Evolutionary conservation across 164 flowering plant species (phyloP), one percentile per base, ranked within the genome.

Genomic region (Magnolia changhungtana): DNA sequence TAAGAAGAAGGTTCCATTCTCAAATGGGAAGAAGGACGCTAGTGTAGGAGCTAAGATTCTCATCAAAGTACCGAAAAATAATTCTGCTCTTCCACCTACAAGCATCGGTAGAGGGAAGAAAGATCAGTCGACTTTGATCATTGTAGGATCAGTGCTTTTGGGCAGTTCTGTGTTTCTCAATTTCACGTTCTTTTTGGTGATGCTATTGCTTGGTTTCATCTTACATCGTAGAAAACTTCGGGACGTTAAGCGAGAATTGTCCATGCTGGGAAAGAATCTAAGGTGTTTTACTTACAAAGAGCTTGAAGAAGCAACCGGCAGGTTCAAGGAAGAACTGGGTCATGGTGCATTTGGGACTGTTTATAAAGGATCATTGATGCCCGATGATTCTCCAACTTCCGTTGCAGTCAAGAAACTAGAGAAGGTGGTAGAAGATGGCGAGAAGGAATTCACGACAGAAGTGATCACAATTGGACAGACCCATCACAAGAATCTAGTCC

Each of bases 401-500:
- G 49, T 77, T 71, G 84, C 80, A 7, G 84, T 77, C 3, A 82
- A 79, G 72, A 77, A 51, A 64, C 59, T 82, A 27, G 69, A 71
- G 49, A 79, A 72, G 55, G 59, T 74, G 19, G 75, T 67, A 10
- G 55, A 27, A 23, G 71, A 71, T 8, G 73, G 52, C 9, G 80
- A 79, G 8, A 75, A 72, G 68, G 82, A 77, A 72, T 77, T 79
- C 58, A 65, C 63, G 67, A 67, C 76, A 1, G 84, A 79, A 74
- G 69, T 80, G 63, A 74, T 63, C 13, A 76, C 76, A 7, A 79
- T 82, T 1, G 84, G 84, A 11, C 31, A n/a, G 20, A 74, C 78
- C 59, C 78, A 82, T 63, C 82, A 82, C 80, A 77, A 82, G 75
- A 76, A 82, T 20, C 61, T 82, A 16, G 80, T 65, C 14, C 68